Evolutionary conservation across 1,284 basidiomycete genomes (phyloP).

Genomic region (Chalciporus sp.): DNA sequence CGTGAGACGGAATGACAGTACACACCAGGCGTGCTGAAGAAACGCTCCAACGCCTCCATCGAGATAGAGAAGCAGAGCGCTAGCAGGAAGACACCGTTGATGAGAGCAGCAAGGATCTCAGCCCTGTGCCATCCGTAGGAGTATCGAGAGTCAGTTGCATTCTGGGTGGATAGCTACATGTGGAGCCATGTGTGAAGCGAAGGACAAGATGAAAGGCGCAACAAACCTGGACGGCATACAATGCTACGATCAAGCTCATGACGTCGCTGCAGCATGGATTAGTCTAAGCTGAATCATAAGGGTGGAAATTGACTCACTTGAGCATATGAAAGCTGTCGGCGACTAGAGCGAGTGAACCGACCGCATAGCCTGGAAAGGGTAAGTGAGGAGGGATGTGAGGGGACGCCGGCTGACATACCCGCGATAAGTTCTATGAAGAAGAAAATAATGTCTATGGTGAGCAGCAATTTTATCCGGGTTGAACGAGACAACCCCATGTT

Average conservation of each 20-base stretch:
- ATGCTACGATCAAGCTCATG: conserved; percentile 91
- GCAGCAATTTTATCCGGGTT: conserved; percentile 76
- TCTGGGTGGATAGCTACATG: conserved; percentile 56
- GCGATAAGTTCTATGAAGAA: conserved; percentile 91
- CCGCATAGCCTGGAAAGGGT: conserved; percentile 73
- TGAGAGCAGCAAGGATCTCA: conserved; percentile 93
- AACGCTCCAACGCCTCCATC: conserved; percentile 90
- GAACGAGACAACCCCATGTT: conserved; percentile 70
- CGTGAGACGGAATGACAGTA: conserved; percentile 11
- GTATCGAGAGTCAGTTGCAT: conserved; percentile 60
- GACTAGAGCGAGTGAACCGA: conserved; percentile 92
- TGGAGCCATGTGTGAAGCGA: conserved; percentile 7
- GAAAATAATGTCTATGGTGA: conserved; percentile 87
- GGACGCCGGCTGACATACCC: conserved; percentile 48
- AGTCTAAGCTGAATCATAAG: conserved; percentile 7
- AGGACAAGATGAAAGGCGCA: background rate
- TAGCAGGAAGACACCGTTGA: conserved; percentile 96
- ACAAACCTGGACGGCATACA: conserved; percentile 92
- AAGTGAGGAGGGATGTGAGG: conserved; percentile 1
- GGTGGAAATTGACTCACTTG: conserved; percentile 59
- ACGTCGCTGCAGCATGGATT: conserved; percentile 70
- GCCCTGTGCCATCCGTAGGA: conserved; percentile 98
- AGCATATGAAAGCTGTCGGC: conserved; percentile 99
- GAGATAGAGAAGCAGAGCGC: conserved; percentile 97
- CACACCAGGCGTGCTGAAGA: conserved; percentile 82